Conservation (phyloP, 2,329 filamentous ascomycete genomes). For the Pseudogymnoascus sp. region DNA sequence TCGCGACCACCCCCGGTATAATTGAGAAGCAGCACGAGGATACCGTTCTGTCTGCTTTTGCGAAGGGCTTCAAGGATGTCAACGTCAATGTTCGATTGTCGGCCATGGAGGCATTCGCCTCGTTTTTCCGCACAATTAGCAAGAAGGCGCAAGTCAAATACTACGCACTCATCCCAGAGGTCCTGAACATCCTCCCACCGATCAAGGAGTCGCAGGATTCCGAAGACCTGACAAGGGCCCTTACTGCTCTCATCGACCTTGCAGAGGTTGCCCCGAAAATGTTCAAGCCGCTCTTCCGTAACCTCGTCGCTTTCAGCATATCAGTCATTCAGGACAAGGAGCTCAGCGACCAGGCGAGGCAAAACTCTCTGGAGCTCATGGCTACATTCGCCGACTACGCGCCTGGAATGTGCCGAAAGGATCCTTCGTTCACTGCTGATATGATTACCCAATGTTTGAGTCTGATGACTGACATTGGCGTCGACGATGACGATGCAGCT, state of each 20-base stretch:
- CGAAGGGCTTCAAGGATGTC: slow-evolving; percentile 84
- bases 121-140: slow-evolving; percentile 84
- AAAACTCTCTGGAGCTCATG: slow-evolving; percentile 95
- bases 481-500: slow-evolving; percentile 86
- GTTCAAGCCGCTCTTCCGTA: slow-evolving; percentile 93
- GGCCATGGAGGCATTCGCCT: slow-evolving; percentile 92
- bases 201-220: slow-evolving; percentile 88
- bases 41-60: slow-evolving; percentile 80
- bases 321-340: slow-evolving; percentile 96
- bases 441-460: slow-evolving; percentile 99
- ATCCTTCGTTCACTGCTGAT: slow-evolving; percentile 80
- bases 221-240: slow-evolving; percentile 81
- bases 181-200: slow-evolving; percentile 88
- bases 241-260: slow-evolving; percentile 86
- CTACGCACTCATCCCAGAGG: slow-evolving; percentile 76
- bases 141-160: slow-evolving; percentile 89
- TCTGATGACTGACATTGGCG: slow-evolving; percentile 92
- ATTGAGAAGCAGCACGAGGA: slow-evolving; percentile 95
- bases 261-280: slow-evolving; percentile 93
- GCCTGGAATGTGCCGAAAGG: slow-evolving; percentile 90
- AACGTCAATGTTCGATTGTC: slow-evolving; percentile 67
- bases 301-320: slow-evolving; percentile 85
- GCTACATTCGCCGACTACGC: slow-evolving; percentile 95
- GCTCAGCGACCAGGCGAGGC: slow-evolving; percentile 77
- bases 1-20: slow-evolving; percentile 87